Percentiles rank a stretch among this genome's conserved stretches.
Evolutionary conservation across 1,284 basidiomycete genomes (phyloP).

Genomic region (Macrocystidia cucumis): DNA sequence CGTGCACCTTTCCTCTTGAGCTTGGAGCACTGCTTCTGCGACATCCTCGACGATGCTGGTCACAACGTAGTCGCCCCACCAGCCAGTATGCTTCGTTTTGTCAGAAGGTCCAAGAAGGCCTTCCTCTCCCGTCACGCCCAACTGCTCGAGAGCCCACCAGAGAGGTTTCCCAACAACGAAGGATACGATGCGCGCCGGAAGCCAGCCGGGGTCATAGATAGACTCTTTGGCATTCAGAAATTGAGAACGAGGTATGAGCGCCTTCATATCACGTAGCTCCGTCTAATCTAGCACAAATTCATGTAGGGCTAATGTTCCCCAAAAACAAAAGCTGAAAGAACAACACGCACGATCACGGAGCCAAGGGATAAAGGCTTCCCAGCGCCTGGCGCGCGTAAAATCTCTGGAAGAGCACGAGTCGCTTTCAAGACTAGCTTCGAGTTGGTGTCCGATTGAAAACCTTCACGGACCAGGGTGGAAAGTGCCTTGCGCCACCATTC

Average conservation of each 20-base stretch:
- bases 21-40: constrained; percentile 50
- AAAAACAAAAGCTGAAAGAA: constrained; percentile 5
- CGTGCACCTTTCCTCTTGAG: constrained; percentile 39
- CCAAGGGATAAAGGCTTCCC: constrained; percentile 81
- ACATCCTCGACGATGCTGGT: constrained; percentile 57
- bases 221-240: constrained; percentile 58
- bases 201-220: constrained; percentile 59
- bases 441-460: constrained; percentile 38
- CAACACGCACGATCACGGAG: constrained; percentile 68
- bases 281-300: constrained; percentile 42
- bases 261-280: constrained; percentile 43
- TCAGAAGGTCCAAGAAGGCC: constrained; percentile 26
- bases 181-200: constrained; percentile 62
- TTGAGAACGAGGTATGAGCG: constrained; percentile 34
- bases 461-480: constrained; percentile 51
- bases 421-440: constrained; percentile 59
- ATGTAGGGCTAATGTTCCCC: constrained; percentile 13
- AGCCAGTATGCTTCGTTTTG: constrained; percentile 45
- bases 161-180: constrained; percentile 73
- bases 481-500: constrained; percentile 84
- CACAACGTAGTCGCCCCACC: constrained; percentile 81
- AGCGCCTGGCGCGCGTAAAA: constrained; percentile 56
- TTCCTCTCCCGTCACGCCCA: constrained; percentile 62
- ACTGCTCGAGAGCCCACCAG: constrained; percentile 80
- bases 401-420: constrained; percentile 50